Conservation (phyloP, 495 filamentous ascomycete genomes). For the Neurospora intermedia region DNA sequence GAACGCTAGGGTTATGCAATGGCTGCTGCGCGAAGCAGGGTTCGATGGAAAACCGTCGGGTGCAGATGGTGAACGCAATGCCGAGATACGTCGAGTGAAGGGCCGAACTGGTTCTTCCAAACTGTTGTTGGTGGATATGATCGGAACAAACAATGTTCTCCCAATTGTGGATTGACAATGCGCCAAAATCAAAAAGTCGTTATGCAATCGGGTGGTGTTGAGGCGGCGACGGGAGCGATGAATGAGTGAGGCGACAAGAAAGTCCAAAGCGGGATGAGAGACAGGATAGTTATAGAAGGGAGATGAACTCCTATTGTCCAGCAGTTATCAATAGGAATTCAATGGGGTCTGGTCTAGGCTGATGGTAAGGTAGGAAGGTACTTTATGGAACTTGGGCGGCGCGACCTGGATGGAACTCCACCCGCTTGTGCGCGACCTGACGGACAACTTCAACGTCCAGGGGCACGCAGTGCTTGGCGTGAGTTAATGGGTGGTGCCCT, state of each 20-base stretch:
- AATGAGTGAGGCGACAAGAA: not conserved
- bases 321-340: not conserved
- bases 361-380: not conserved
- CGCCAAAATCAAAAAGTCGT: not conserved
- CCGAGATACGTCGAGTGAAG: not conserved
- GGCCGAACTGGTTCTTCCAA: not conserved
- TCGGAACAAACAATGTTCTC: not conserved
- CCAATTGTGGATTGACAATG: not conserved
- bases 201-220: not conserved
- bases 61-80: not conserved
- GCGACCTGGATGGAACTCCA: not conserved
- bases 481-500: not conserved
- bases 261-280: not conserved
- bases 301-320: not conserved
- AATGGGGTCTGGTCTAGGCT: not conserved
- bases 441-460: not conserved
- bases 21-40: not conserved
- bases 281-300: not conserved
- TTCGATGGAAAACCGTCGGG: not conserved
- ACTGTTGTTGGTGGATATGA: not conserved
- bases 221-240: not conserved
- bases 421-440: not conserved
- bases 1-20: not conserved
- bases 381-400: not conserved
- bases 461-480: not conserved